These are phyloP conservation scores for Dryadomyces sulphureus DNA, from an alignment of 2,329 filamentous ascomycete genomes.

Conservation along the genomic window DNA sequence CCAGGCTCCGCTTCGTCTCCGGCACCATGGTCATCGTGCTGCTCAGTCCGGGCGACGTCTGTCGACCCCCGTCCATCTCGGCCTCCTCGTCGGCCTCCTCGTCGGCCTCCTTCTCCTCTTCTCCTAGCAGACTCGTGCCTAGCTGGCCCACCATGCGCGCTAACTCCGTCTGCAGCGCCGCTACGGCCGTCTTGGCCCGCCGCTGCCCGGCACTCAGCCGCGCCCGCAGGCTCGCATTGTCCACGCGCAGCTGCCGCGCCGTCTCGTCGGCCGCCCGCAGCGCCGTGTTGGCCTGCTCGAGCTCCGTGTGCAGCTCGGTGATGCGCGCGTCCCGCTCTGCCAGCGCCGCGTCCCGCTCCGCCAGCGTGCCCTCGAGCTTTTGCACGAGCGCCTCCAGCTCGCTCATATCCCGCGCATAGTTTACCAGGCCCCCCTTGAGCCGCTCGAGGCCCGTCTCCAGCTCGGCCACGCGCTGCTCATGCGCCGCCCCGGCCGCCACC, in stretches of 20 bases:
- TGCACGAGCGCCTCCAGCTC: slow-evolving; percentile 38
- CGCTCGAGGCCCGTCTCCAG: slow-evolving; percentile 34
- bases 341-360: slow-evolving; percentile 8
- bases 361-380: slow-evolving; percentile 27
- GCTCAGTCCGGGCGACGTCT: not conserved
- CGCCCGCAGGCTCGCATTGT: slow-evolving; percentile 25
- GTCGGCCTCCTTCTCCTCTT: not conserved
- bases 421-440: slow-evolving; percentile 34
- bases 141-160: slow-evolving; percentile 30
- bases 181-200: slow-evolving; percentile 28
- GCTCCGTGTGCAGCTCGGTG: not conserved
- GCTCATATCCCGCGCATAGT: slow-evolving; percentile 36
- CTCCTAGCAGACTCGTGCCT: slow-evolving; percentile 27
- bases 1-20: slow-evolving; percentile 2
- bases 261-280: slow-evolving; percentile 32
- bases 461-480: slow-evolving; percentile 21
- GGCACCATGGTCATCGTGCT: slow-evolving; percentile 7
- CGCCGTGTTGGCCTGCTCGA: slow-evolving; percentile 12
- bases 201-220: slow-evolving; percentile 22
- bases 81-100: not conserved
- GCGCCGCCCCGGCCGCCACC: slow-evolving; percentile 15
- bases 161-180: slow-evolving; percentile 36
- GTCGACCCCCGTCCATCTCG: slow-evolving; percentile 1
- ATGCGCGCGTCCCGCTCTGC: slow-evolving; percentile 5
- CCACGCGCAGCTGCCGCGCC: slow-evolving; percentile 28